Evolutionary conservation across 306 rosid genomes (phyloP).

Genomic region (Alnus rubra): DNA sequence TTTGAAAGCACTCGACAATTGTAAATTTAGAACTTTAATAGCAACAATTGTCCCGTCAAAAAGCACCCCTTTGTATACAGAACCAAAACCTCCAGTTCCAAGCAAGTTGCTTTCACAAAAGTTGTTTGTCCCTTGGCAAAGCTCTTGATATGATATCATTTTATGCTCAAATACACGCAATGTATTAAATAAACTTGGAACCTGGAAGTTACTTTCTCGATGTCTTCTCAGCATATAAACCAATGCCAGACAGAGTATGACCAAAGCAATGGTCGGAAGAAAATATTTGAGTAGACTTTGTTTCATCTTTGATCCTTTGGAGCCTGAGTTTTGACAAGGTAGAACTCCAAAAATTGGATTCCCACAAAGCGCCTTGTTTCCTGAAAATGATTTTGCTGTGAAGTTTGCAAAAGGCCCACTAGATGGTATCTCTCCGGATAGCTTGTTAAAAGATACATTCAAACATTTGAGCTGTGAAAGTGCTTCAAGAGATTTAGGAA

Average conservation of each 20-base stretch:
- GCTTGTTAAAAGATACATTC: not conserved
- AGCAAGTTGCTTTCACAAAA: not conserved
- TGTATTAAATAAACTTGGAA: not conserved
- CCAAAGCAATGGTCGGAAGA: not conserved
- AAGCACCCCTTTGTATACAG: not conserved
- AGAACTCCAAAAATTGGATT: not conserved
- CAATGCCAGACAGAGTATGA: not conserved
- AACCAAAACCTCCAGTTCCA: not conserved
- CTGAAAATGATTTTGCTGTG: not conserved
- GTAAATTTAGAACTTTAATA: not conserved
- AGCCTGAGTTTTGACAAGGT: not conserved
- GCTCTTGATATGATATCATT: not conserved
- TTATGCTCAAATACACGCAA: not conserved
- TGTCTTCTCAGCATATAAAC: not conserved
- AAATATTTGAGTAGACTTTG: not conserved
- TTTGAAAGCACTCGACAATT: not conserved
- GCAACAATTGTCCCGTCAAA: not conserved
- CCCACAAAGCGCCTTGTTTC: not conserved
- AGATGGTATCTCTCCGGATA: not conserved
- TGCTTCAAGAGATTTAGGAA: slow-evolving; percentile 1
- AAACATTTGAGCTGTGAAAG: not conserved
- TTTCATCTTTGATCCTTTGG: not conserved
- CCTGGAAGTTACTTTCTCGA: not conserved
- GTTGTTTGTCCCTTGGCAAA: not conserved
- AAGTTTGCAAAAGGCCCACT: not conserved